Conservation (phyloP, 495 filamentous ascomycete species). For the Thozetella sp. region DNA sequence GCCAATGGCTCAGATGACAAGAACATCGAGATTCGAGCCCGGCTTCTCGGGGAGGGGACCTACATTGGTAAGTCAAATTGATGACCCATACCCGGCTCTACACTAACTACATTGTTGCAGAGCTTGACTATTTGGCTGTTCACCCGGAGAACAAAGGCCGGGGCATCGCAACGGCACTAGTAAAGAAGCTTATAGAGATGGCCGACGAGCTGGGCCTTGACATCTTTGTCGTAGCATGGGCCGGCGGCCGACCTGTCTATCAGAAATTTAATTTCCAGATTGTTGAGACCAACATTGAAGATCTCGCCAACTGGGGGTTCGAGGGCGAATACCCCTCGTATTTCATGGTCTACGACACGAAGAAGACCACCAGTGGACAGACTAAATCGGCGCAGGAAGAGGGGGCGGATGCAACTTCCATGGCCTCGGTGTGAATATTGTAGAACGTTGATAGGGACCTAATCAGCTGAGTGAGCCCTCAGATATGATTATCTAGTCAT, state of each 20-base stretch:
- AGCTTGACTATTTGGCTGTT: conserved; percentile 26
- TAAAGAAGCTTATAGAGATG: conserved; percentile 15
- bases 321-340: conserved; percentile 12
- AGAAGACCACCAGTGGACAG: too few relatives aligned
- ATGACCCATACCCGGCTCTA: too few relatives aligned
- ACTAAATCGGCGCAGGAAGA: too few relatives aligned
- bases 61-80: conserved; percentile 20
- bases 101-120: background rate
- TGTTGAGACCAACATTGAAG: conserved; percentile 22
- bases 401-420: too few relatives aligned
- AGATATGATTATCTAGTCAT: too few relatives aligned
- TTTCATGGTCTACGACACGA: conserved; percentile 6
- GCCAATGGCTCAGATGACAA: conserved; percentile 5
- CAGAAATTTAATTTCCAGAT: conserved; percentile 18
- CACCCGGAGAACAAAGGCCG: conserved; percentile 24
- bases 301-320: conserved; percentile 23
- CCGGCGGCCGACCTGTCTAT: conserved; percentile 19
- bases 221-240: conserved; percentile 22
- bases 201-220: conserved; percentile 22
- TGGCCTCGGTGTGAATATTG: too few relatives aligned
- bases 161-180: conserved; percentile 21
- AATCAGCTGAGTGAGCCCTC: too few relatives aligned
- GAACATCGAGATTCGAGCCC: conserved; percentile 11
- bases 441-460: too few relatives aligned
- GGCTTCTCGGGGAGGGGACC: conserved; percentile 11